These are phyloP conservation scores for Candida glucosophila DNA, from an alignment of 1,139 yeast species.

Conservation along the genomic window DNA sequence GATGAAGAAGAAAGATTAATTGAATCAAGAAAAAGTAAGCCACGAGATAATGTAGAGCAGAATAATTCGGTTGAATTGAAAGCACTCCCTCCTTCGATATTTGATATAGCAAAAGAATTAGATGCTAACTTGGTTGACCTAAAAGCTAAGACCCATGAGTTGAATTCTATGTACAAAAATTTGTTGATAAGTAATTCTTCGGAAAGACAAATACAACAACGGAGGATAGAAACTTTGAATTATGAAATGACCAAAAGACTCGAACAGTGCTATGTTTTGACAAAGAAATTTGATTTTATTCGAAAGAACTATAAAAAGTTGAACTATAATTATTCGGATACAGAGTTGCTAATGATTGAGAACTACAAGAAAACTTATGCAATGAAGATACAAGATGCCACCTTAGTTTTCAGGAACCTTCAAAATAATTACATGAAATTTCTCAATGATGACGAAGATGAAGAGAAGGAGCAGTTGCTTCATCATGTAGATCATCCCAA, in stretches of 20 bases:
- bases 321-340: conserved; percentile 26
- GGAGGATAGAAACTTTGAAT: conserved; percentile 65
- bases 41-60: conserved; percentile 4
- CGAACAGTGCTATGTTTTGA: conserved; percentile 69
- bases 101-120: conserved; percentile 65
- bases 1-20: conserved; percentile 55
- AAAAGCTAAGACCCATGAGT: conserved; percentile 40
- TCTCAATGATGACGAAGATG: conserved; percentile 59
- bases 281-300: conserved; percentile 57
- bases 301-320: conserved; percentile 28
- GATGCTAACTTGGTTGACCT: conserved; percentile 51
- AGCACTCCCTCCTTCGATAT: conserved; percentile 67
- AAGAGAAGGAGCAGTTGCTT: conserved; percentile 20
- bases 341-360: conserved; percentile 59
- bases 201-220: conserved; percentile 62
- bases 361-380: conserved; percentile 85
- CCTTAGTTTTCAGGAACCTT: conserved; percentile 71
- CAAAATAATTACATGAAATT: conserved; percentile 84
- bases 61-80: conserved; percentile 34
- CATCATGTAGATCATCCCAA: conserved; percentile 8
- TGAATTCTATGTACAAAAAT: conserved; percentile 68
- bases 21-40: conserved; percentile 12
- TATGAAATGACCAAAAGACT: conserved; percentile 62
- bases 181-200: conserved; percentile 80
- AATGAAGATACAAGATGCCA: conserved; percentile 66